Percentiles rank a stretch among this genome's conserved stretches.
Evolutionary conservation across 2,329 filamentous ascomycete genomes (phyloP).

Genomic region (Talaromyces verruculosus): DNA sequence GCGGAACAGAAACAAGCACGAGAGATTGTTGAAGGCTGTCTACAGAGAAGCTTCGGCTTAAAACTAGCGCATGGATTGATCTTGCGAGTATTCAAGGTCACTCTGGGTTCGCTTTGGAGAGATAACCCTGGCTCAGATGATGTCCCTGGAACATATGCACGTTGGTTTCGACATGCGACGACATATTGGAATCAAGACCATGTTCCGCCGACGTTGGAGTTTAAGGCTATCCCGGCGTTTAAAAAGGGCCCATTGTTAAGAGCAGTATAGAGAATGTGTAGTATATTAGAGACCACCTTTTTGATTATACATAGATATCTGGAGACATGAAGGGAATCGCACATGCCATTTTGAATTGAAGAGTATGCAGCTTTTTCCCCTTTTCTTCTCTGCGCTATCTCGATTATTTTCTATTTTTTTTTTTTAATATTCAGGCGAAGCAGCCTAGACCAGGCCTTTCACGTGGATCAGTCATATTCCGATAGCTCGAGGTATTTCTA

Average conservation of each 20-base stretch:
- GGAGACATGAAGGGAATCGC: no score
- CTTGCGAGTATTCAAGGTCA: constrained; percentile 50
- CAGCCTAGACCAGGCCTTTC: no score
- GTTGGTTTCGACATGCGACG: constrained; percentile 54
- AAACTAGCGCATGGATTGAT: constrained; percentile 59
- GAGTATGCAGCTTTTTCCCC: no score
- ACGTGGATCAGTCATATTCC: no score
- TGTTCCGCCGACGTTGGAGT: constrained; percentile 33
- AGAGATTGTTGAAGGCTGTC: constrained; percentile 53
- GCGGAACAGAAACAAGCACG: constrained; percentile 51
- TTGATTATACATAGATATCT: no score
- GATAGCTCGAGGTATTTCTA: no score
- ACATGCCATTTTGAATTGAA: no score
- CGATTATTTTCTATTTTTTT: no score
- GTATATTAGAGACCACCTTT: no score
- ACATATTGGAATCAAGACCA: constrained; percentile 48
- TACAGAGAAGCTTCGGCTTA: constrained; percentile 55
- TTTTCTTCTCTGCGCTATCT: no score
- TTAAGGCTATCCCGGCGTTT: constrained; percentile 1
- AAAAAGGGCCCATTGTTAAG: constrained; percentile 20
- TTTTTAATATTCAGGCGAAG: no score
- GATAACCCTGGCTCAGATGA: constrained; percentile 51
- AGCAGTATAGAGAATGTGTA: not conserved
- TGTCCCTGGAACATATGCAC: constrained; percentile 54
- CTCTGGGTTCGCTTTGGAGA: constrained; percentile 57